These are phyloP conservation scores for Saprolegnia diclina DNA, from an alignment of 352 stramenopile species.

Conservation along the genomic window DNA sequence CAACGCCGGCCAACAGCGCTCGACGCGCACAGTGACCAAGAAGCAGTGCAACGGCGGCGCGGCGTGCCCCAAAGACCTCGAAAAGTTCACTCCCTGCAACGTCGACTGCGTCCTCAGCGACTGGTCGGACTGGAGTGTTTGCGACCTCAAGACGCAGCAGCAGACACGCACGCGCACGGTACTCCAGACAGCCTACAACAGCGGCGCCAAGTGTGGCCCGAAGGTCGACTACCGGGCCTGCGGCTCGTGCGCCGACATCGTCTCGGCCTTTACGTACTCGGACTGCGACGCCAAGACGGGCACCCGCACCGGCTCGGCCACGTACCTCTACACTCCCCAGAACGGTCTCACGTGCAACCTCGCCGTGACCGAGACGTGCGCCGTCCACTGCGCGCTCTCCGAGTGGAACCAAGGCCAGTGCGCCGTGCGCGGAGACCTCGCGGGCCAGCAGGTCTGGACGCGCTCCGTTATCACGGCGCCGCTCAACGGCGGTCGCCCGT, in stretches of 20 bases:
- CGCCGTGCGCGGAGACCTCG: not conserved
- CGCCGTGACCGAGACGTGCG: not conserved
- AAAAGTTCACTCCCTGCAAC: constrained; percentile 34
- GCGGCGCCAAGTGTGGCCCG: not conserved
- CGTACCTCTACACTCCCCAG: constrained; percentile 1
- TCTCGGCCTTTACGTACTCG: not conserved
- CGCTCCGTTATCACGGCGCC: not conserved
- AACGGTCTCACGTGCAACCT: constrained; percentile 7
- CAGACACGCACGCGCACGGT: constrained; percentile 43
- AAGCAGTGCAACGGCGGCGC: constrained; percentile 36
- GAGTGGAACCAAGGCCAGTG: constrained; percentile 2
- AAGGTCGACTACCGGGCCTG: not conserved
- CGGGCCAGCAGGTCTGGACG: constrained; percentile 2
- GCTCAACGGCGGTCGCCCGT: constrained; percentile 2
- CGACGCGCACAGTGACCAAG: constrained; percentile 30
- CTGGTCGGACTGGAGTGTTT: constrained; percentile 46
- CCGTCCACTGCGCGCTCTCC: constrained; percentile 8
- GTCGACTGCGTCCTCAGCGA: constrained; percentile 44
- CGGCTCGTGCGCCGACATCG: constrained; percentile 9
- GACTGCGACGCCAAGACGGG: not conserved
- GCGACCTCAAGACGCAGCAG: constrained; percentile 40
- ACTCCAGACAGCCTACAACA: constrained; percentile 13
- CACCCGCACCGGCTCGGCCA: not conserved
- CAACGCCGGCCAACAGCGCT: constrained; percentile 32
- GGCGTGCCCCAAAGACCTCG: constrained; percentile 29